These are phyloP conservation scores for Silene vulgaris DNA, from an alignment of 179 eudicot genomes.

Conservation along the genomic window DNA sequence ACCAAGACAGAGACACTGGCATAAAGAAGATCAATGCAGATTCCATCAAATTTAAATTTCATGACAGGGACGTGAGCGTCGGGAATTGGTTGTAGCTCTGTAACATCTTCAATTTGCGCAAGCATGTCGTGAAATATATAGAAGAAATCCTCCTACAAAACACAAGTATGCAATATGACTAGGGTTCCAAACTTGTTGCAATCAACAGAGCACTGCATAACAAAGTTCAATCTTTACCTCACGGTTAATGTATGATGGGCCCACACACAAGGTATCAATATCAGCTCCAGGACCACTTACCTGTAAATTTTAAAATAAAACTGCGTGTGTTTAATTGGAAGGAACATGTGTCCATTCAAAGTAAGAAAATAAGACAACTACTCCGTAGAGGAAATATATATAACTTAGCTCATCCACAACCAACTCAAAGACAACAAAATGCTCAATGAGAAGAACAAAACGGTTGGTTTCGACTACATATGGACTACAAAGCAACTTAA, in stretches of 20 bases:
- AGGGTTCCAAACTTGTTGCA: background rate
- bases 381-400: no score
- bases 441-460: no score
- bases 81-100: constrained; percentile 83
- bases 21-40: constrained; percentile 81
- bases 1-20: constrained; percentile 72
- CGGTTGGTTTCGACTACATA: background rate
- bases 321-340: background rate
- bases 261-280: constrained; percentile 80
- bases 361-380: background rate
- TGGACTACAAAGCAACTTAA: background rate
- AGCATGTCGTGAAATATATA: constrained; percentile 50
- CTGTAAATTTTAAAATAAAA: constrained; percentile 25
- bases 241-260: constrained; percentile 76
- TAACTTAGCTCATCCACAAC: no score
- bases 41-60: constrained; percentile 79
- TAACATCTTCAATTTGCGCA: constrained; percentile 63
- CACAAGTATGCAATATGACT: constrained; percentile 17
- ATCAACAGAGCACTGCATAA: background rate
- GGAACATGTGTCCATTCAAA: background rate
- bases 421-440: no score
- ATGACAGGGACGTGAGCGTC: constrained; percentile 96
- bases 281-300: constrained; percentile 96
- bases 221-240: constrained; percentile 43
- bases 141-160: constrained; percentile 69